A percentile compares a stretch with the other conserved stretches of the same genome.
phyloP scores from a whole-genome alignment of 2,329 filamentous ascomycete genomes.

The Hortaea sp. region DNA sequence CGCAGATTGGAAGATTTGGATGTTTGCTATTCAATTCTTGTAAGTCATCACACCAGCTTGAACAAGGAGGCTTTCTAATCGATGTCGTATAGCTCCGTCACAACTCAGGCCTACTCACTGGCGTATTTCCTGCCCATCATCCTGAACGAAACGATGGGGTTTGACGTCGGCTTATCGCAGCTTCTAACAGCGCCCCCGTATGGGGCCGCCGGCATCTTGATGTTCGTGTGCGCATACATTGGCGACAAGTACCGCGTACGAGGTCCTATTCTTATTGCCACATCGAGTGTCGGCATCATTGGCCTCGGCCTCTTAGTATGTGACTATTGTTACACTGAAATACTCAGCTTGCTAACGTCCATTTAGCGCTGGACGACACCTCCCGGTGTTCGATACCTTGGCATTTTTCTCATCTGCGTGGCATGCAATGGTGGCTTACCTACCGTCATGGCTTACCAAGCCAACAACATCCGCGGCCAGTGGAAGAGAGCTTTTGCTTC shows the following conservation, averaged over 20 bases:
- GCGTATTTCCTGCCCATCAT: not conserved
- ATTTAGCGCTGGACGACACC: no score
- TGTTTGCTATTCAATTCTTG: constrained; percentile 18
- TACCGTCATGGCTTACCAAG: constrained; percentile 59
- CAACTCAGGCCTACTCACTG: not conserved
- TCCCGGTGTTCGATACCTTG: constrained; percentile 55
- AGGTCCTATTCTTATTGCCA: constrained; percentile 47
- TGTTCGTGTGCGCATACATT: constrained; percentile 9
- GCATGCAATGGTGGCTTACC: constrained; percentile 68
- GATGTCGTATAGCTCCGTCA: constrained; percentile 3
- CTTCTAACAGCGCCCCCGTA: constrained; percentile 26
- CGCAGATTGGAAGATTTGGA: constrained; percentile 44
- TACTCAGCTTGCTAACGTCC: no score
- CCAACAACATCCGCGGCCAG: constrained; percentile 77
- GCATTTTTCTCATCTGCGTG: constrained; percentile 62
- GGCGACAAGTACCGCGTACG: constrained; percentile 46
- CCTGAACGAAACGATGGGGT: not conserved
- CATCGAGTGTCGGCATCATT: constrained; percentile 52
- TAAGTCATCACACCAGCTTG: constrained; percentile 22
- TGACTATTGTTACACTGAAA: constrained; percentile 28
- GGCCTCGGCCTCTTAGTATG: constrained; percentile 67
- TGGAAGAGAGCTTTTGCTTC: constrained; percentile 76
- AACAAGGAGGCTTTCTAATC: constrained; percentile 24
- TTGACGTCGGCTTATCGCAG: constrained; percentile 1
- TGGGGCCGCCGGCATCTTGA: constrained; percentile 23